Percentiles rank a stretch among this genome's conserved stretches.
phyloP scores from a whole-genome alignment of 2,329 filamentous ascomycete species.

The Cladosporium sp. region DNA sequence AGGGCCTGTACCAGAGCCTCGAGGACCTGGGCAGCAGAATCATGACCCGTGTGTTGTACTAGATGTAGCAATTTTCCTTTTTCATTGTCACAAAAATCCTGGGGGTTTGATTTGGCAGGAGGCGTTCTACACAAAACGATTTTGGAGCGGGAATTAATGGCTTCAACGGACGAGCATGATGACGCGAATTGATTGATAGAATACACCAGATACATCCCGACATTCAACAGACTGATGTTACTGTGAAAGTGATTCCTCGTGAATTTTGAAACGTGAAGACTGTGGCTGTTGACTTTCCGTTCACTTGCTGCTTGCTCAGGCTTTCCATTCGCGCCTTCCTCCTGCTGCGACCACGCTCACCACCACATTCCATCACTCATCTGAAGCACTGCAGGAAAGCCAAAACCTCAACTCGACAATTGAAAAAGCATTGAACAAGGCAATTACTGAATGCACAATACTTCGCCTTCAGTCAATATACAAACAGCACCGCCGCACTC shows the following conservation, averaged over 20 bases:
- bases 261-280: neutral
- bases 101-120: neutral
- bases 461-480: neutral
- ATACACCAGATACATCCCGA: slow-evolving; percentile 11
- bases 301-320: neutral
- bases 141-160: slow-evolving; percentile 1
- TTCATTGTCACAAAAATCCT: neutral
- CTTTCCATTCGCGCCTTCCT: neutral
- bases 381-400: too few species aligned
- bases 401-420: too few species aligned
- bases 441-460: too few species aligned
- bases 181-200: slow-evolving; percentile 4
- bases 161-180: slow-evolving; percentile 12
- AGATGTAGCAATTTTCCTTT: neutral
- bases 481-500: neutral
- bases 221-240: slow-evolving; percentile 9
- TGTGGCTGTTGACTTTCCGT: neutral
- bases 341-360: neutral
- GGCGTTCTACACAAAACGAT: neutral
- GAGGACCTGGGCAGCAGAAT: slow-evolving; percentile 60
- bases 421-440: too few species aligned
- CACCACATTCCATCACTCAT: too few species aligned
- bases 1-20: slow-evolving; percentile 76
- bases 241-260: neutral
- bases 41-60: slow-evolving; percentile 47